Conservation (phyloP, 768 basidiomycete species). For the Boletus huronensis region DNA sequence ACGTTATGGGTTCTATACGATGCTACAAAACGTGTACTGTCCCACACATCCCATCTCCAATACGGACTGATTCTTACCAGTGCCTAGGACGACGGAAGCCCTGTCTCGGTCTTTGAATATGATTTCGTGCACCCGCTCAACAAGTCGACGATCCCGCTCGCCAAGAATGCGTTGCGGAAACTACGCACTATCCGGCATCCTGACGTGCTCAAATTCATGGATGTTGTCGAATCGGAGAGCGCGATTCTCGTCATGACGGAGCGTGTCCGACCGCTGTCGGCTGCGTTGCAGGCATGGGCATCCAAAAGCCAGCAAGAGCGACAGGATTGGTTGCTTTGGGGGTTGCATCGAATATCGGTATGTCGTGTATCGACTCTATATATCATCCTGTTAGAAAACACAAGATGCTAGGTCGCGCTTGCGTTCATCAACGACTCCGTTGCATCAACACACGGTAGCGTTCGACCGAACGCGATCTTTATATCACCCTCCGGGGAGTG, state of each 20-base stretch:
- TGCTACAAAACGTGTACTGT: constrained; percentile 76
- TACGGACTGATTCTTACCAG: constrained; percentile 17
- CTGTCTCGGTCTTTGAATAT: constrained; percentile 90
- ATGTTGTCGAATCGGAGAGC: constrained; percentile 85
- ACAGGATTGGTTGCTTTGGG: constrained; percentile 94
- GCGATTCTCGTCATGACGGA: constrained; percentile 93
- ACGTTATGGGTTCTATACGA: constrained; percentile 85
- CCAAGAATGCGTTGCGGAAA: constrained; percentile 87
- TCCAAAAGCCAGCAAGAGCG: constrained; percentile 58
- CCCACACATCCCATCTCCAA: neutral
- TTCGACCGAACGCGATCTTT: constrained; percentile 75
- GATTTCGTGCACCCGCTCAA: constrained; percentile 62
- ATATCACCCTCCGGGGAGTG: constrained; percentile 94
- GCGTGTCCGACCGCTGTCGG: constrained; percentile 73
- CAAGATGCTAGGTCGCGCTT: constrained; percentile 64
- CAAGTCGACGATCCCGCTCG: constrained; percentile 65
- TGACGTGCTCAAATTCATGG: constrained; percentile 93
- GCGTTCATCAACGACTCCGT: constrained; percentile 86
- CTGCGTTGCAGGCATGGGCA: constrained; percentile 59
- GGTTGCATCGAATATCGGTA: constrained; percentile 85
- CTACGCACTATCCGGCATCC: constrained; percentile 91
- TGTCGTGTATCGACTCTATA: constrained; percentile 12
- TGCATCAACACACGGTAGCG: constrained; percentile 78
- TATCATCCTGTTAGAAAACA: neutral
- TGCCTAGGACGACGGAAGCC: constrained; percentile 78